A percentile compares a stretch with the other conserved stretches of the same genome.
Evolutionary conservation across 2,329 filamentous ascomycete genomes (phyloP).

Genomic region (Harringtonia aguacate): DNA sequence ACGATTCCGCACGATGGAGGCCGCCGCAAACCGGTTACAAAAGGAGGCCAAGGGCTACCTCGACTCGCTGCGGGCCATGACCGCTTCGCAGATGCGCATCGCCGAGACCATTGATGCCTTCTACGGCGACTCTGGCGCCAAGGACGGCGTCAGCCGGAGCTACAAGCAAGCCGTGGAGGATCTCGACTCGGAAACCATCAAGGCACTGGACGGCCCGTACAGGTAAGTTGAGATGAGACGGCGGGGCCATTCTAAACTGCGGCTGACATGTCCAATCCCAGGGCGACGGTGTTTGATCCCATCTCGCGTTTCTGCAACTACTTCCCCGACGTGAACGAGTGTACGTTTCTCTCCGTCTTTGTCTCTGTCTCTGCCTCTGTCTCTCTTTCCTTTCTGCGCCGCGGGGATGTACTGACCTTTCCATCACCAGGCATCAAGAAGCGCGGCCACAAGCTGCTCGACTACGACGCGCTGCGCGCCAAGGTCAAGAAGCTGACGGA

Average conservation of each 20-base stretch:
- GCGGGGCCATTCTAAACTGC: neutral
- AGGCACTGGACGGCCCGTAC: slow-evolving; percentile 93
- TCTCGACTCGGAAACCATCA: slow-evolving; percentile 95
- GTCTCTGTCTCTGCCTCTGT: no score
- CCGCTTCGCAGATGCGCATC: slow-evolving; percentile 97
- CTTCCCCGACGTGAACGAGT: slow-evolving; percentile 98
- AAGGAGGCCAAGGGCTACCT: slow-evolving; percentile 98
- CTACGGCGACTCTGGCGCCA: slow-evolving; percentile 91
- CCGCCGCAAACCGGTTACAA: slow-evolving; percentile 81
- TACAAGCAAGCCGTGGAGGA: slow-evolving; percentile 99
- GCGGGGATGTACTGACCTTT: slow-evolving; percentile 8
- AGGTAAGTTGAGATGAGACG: slow-evolving; percentile 36
- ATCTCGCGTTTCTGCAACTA: slow-evolving; percentile 96
- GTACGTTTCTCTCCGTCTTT: slow-evolving; percentile 32
- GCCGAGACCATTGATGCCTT: slow-evolving; percentile 99
- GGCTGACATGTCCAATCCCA: slow-evolving; percentile 18
- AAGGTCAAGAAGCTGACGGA: slow-evolving; percentile 96
- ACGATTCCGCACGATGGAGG: slow-evolving; percentile 95
- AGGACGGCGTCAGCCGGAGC: slow-evolving; percentile 87
- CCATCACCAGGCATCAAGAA: slow-evolving; percentile 72
- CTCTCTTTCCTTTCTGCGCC: neutral
- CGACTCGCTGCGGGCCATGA: slow-evolving; percentile 96
- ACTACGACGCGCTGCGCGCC: slow-evolving; percentile 91
- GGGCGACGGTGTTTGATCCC: slow-evolving; percentile 87
- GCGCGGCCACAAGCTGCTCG: slow-evolving; percentile 93